Conservation (phyloP, 208 protist species). For the Strigomonas culicis region DNA sequence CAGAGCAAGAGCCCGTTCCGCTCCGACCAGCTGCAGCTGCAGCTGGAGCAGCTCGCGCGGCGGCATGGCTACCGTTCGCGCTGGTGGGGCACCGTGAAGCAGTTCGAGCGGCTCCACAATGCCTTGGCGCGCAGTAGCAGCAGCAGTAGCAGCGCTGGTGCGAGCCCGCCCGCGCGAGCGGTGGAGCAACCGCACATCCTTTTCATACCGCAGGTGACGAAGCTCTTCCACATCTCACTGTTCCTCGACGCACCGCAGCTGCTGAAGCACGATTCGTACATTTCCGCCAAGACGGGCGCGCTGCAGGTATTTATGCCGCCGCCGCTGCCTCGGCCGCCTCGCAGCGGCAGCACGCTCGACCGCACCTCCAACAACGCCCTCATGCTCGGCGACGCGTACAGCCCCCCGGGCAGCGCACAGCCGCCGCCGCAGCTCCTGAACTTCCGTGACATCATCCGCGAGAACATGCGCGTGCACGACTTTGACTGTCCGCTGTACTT, state of each 20-base stretch:
- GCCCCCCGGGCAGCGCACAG: not conserved
- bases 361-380: no score
- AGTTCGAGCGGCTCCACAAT: conserved; percentile 29
- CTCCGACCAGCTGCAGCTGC: not conserved
- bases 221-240: conserved; percentile 77
- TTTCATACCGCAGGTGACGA: conserved; percentile 9
- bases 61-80: conserved; percentile 34
- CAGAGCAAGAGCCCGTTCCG: conserved; percentile 18
- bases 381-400: not conserved
- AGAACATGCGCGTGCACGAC: conserved; percentile 28
- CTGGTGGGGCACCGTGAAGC: conserved; percentile 56
- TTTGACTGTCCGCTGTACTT: conserved; percentile 56
- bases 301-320: not conserved
- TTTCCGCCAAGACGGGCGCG: conserved; percentile 29
- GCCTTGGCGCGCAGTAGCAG: conserved; percentile 12
- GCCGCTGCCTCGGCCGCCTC: no score
- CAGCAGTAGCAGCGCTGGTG: no score
- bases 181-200: conserved; percentile 13
- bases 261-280: conserved; percentile 28
- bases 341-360: no score
- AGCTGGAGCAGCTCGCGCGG: conserved; percentile 20
- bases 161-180: no score
- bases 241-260: conserved; percentile 38
- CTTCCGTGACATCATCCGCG: conserved; percentile 13
- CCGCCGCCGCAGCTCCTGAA: not conserved